phyloP scores from a whole-genome alignment of 2,329 filamentous ascomycete genomes.

The Colletotrichum kahawae region DNA sequence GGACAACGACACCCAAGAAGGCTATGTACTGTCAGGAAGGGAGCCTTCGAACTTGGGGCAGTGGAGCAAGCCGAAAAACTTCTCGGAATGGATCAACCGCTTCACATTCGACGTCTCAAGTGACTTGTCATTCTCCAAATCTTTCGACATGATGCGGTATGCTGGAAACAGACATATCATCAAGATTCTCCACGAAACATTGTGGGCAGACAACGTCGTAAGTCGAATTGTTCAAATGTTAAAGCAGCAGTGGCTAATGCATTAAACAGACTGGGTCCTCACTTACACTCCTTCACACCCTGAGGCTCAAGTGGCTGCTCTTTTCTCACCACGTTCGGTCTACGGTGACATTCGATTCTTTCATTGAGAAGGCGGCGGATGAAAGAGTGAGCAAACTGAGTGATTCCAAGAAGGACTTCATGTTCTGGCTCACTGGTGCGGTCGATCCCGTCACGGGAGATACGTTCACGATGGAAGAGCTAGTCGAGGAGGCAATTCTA shows the following conservation, averaged over 20 bases:
- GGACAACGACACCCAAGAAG: not conserved
- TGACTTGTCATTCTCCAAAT: not conserved
- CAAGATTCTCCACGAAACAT: not conserved
- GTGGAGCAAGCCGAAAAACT: conserved; percentile 4
- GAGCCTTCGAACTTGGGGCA: not conserved
- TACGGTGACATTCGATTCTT: not conserved
- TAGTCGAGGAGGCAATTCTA: conserved; percentile 3
- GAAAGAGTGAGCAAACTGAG: not conserved
- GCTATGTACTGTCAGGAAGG: not conserved
- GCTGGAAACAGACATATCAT: not conserved
- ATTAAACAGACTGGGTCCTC: not conserved
- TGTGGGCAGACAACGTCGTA: conserved; percentile 6
- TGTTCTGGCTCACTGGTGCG: conserved; percentile 8
- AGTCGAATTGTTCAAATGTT: not conserved
- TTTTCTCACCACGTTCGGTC: not conserved
- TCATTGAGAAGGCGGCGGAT: not conserved
- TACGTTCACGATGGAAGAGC: not conserved
- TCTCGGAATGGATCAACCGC: conserved; percentile 4
- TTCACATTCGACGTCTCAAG: conserved; percentile 12
- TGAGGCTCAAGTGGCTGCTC: not conserved
- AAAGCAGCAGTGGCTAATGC: not conserved
- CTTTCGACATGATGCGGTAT: not conserved
- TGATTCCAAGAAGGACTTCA: not conserved
- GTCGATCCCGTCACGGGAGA: not conserved
- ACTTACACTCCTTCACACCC: not conserved